These are phyloP conservation scores for Aegilops sharonensis DNA, from an alignment of 176 grass and related monocot genomes.

Conservation along the genomic window DNA sequence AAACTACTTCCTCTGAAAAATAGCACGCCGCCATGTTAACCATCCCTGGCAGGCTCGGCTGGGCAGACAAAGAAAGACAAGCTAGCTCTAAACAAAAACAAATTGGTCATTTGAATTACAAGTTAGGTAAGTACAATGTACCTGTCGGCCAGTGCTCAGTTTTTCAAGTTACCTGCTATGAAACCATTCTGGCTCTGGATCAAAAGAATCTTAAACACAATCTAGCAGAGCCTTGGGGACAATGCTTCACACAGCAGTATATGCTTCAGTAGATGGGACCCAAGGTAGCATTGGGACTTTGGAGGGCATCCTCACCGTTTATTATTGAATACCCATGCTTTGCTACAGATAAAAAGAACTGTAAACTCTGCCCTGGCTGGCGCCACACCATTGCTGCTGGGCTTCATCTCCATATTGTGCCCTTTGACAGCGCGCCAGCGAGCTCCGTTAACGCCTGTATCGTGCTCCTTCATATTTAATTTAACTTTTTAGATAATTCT, in stretches of 20 bases:
- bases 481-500: not conserved
- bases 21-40: not conserved
- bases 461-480: not conserved
- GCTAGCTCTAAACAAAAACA: constrained; percentile 17
- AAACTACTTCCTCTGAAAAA: not conserved
- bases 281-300: not conserved
- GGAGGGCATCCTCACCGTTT: not conserved
- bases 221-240: not conserved
- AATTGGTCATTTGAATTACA: not conserved
- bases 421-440: not conserved
- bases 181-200: not conserved
- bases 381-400: not conserved
- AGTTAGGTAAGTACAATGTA: constrained; percentile 18
- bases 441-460: not conserved
- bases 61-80: constrained; percentile 15
- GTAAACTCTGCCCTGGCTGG: not conserved
- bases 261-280: not conserved
- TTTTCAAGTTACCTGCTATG: not conserved
- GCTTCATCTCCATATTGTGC: not conserved
- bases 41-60: not conserved
- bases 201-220: constrained; percentile 17
- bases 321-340: not conserved
- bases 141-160: not conserved
- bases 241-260: not conserved
- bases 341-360: too few species aligned